phyloP scores from a whole-genome alignment of 2,329 filamentous ascomycete genomes.

The Curvularia eragrostidis region DNA sequence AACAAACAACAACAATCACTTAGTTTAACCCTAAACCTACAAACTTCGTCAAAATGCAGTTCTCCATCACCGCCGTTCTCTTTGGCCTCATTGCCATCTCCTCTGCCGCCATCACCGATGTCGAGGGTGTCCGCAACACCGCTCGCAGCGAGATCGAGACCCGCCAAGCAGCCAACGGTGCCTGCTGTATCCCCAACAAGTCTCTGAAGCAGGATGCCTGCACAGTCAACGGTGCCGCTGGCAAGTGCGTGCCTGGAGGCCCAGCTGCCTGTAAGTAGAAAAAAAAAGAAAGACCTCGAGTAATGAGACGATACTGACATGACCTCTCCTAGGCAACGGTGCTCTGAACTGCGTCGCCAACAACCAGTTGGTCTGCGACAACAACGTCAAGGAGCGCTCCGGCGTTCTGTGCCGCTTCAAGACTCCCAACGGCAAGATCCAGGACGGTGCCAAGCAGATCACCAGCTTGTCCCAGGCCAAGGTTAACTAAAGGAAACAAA shows the following conservation, averaged over 20 bases:
- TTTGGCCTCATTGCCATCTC: conserved; percentile 29
- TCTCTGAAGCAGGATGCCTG: conserved; percentile 23
- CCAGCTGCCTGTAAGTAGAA: conserved; percentile 21
- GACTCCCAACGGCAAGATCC: conserved; percentile 18
- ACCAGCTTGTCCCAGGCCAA: conserved; percentile 20
- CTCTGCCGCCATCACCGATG: conserved; percentile 24
- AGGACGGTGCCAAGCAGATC: conserved; percentile 21
- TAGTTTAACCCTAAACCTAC: not conserved
- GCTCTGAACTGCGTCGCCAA: conserved; percentile 29
- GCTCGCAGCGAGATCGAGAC: conserved; percentile 17
- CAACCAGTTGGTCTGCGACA: conserved; percentile 25
- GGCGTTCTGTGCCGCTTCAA: conserved; percentile 25
- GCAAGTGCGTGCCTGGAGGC: conserved; percentile 29
- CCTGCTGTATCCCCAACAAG: conserved; percentile 25
- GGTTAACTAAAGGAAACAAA: conserved; percentile 22
- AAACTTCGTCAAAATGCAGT: conserved; percentile 17
- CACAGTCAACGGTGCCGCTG: conserved; percentile 24
- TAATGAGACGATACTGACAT: conserved; percentile 1
- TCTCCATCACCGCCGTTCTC: conserved; percentile 24
- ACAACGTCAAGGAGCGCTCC: conserved; percentile 23
- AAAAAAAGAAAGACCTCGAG: too few relatives aligned
- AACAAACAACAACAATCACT: conserved; percentile 4
- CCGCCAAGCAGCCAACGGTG: conserved; percentile 24
- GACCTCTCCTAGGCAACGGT: conserved; percentile 13
- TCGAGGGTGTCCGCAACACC: conserved; percentile 23